phyloP scores from a whole-genome alignment of 805 yeast genomes.

The Schwanniomyces vanrijiae region DNA sequence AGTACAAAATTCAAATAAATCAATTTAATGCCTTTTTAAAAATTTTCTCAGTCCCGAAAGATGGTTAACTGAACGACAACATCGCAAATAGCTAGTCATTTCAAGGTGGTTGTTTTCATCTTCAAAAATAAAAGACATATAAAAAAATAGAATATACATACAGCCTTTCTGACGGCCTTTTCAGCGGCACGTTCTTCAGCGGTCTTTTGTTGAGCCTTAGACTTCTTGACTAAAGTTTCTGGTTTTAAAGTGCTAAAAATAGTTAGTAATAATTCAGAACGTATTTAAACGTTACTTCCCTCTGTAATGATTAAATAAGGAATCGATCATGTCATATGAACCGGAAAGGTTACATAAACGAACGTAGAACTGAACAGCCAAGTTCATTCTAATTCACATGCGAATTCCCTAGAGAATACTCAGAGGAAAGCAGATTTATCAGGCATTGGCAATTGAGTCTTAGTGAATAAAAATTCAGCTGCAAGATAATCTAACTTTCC shows the following conservation, averaged over 20 bases:
- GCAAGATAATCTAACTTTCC: slow-evolving; percentile 44
- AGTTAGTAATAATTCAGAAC: slow-evolving; percentile 21
- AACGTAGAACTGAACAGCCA: slow-evolving; percentile 40
- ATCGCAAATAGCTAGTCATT: slow-evolving; percentile 68
- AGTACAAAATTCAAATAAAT: slow-evolving; percentile 20
- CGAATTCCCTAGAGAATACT: slow-evolving; percentile 17
- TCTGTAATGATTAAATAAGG: slow-evolving; percentile 7
- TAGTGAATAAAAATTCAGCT: slow-evolving; percentile 23
- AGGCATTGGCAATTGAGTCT: slow-evolving; percentile 40
- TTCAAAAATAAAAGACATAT: slow-evolving; percentile 37
- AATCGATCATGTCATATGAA: slow-evolving; percentile 5
- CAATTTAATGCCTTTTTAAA: slow-evolving; percentile 1
- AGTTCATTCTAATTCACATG: slow-evolving; percentile 36
- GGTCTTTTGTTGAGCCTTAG: slow-evolving; percentile 75
- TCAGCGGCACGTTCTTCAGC: slow-evolving; percentile 79
- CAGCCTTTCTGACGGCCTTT: slow-evolving; percentile 74
- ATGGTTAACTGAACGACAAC: slow-evolving; percentile 78
- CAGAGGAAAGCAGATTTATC: slow-evolving; percentile 46
- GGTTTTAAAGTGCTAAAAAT: slow-evolving; percentile 56
- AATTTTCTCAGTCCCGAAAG: slow-evolving; percentile 75
- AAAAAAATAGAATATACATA: slow-evolving; percentile 47
- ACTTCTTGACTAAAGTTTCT: slow-evolving; percentile 84
- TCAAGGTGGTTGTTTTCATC: slow-evolving; percentile 47
- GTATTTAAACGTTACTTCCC: slow-evolving; percentile 7
- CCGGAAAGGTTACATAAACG: slow-evolving; percentile 23